A percentile compares a stretch with the other conserved stretches of the same genome.
Evolutionary conservation across 768 basidiomycete species (phyloP).

Genomic region (Boletus subparvulus): DNA sequence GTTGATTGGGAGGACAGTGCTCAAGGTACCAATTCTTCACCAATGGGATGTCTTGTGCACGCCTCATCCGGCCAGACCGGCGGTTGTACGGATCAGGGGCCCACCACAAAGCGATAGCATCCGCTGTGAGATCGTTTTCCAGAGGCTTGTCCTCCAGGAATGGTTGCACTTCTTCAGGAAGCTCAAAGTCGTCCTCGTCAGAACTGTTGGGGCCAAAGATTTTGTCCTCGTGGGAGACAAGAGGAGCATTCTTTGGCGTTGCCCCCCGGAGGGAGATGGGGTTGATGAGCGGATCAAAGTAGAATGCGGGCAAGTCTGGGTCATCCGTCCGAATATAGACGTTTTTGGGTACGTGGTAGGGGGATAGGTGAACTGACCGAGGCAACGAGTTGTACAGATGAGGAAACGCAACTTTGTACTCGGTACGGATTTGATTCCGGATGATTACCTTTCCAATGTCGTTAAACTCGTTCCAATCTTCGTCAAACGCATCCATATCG

Average conservation of each 20-base stretch:
- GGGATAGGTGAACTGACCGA: constrained; percentile 87
- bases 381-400: constrained; percentile 98
- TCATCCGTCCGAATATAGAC: constrained; percentile 99
- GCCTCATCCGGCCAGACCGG: constrained; percentile 87
- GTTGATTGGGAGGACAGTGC: constrained; percentile 93
- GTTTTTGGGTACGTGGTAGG: constrained; percentile 93
- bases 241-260: constrained; percentile 75
- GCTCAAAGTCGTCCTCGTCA: constrained; percentile 85
- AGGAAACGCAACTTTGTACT: constrained; percentile 99
- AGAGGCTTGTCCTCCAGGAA: constrained; percentile 79
- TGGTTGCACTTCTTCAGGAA: constrained; percentile 74
- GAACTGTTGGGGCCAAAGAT: constrained; percentile 86
- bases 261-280: constrained; percentile 91
- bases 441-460: constrained; percentile 99
- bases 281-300: constrained; percentile 98
- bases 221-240: constrained; percentile 86
- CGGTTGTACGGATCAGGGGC: constrained; percentile 94
- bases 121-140: constrained; percentile 90
- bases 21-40: constrained; percentile 99
- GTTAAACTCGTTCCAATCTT: constrained; percentile 99
- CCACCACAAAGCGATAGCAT: constrained; percentile 98
- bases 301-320: constrained; percentile 98
- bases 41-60: constrained; percentile 93
- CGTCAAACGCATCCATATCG: constrained; percentile 96
- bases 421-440: constrained; percentile 95